Percentiles rank a stretch among this genome's conserved stretches.
Conservation (phyloP, 83 land plant genomes). For the Diphasiastrum complanatum region DNA sequence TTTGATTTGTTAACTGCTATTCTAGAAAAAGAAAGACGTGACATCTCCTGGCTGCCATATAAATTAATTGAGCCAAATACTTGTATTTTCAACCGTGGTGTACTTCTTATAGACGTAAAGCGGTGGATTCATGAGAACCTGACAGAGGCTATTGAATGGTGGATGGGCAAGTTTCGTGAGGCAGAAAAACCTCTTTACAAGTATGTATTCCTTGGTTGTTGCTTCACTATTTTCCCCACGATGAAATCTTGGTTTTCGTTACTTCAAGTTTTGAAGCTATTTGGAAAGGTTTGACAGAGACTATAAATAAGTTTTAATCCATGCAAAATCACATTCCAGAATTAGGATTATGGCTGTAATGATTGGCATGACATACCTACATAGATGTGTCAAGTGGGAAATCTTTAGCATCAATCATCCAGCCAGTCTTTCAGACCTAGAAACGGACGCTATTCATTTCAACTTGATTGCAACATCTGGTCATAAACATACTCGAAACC, state of each 20-base stretch:
- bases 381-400: too few relatives aligned
- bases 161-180: constrained; percentile 29
- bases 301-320: too few relatives aligned
- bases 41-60: constrained; percentile 17
- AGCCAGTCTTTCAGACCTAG: too few relatives aligned
- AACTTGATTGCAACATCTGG: too few relatives aligned
- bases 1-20: constrained; percentile 20
- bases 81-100: constrained; percentile 31
- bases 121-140: constrained; percentile 19
- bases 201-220: constrained; percentile 9
- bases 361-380: too few relatives aligned
- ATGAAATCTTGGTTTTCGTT: not conserved
- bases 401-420: too few relatives aligned
- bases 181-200: constrained; percentile 21
- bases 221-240: not conserved
- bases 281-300: too few relatives aligned
- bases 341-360: too few relatives aligned
- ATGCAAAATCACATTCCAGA: too few relatives aligned
- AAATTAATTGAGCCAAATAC: constrained; percentile 18
- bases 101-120: constrained; percentile 22
- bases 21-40: constrained; percentile 12
- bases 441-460: too few relatives aligned
- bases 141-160: constrained; percentile 28
- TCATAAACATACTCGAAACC: too few relatives aligned
- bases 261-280: not conserved